These are phyloP conservation scores for Grifola frondosa DNA, from an alignment of 1,284 basidiomycete species.

Conservation along the genomic window DNA sequence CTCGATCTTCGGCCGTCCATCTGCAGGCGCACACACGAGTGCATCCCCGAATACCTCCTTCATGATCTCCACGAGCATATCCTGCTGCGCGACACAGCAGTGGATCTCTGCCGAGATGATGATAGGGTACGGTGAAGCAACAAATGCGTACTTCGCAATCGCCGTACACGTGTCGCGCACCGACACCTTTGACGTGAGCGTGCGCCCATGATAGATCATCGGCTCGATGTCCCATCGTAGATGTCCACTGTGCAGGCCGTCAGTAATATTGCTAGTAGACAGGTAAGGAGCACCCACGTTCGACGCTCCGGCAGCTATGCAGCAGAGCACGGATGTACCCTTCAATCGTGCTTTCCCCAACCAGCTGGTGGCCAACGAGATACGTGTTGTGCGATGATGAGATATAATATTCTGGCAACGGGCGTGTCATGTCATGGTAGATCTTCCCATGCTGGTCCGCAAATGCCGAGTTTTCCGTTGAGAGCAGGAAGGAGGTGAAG, in stretches of 20 bases:
- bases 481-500: slow-evolving; percentile 78
- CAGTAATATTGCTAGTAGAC: neutral
- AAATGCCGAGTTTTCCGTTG: slow-evolving; percentile 63
- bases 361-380: slow-evolving; percentile 90
- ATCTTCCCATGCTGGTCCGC: slow-evolving; percentile 43
- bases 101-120: slow-evolving; percentile 96
- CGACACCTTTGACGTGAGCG: slow-evolving; percentile 85
- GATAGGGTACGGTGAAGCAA: slow-evolving; percentile 90
- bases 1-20: slow-evolving; percentile 48
- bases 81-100: slow-evolving; percentile 82
- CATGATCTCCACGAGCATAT: slow-evolving; percentile 79
- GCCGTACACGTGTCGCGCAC: slow-evolving; percentile 85
- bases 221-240: slow-evolving; percentile 88
- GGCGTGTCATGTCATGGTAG: slow-evolving; percentile 74
- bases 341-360: slow-evolving; percentile 92
- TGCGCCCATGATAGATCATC: slow-evolving; percentile 88
- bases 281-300: slow-evolving; percentile 60
- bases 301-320: slow-evolving; percentile 90
- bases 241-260: slow-evolving; percentile 76
- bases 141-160: slow-evolving; percentile 91
- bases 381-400: slow-evolving; percentile 98
- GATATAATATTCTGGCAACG: slow-evolving; percentile 88
- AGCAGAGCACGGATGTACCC: slow-evolving; percentile 94
- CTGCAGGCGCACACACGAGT: slow-evolving; percentile 64
- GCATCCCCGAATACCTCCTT: slow-evolving; percentile 75